Evolutionary conservation across 2,329 filamentous ascomycete genomes (phyloP).

Genomic region (Pyricularia pennisetigena): DNA sequence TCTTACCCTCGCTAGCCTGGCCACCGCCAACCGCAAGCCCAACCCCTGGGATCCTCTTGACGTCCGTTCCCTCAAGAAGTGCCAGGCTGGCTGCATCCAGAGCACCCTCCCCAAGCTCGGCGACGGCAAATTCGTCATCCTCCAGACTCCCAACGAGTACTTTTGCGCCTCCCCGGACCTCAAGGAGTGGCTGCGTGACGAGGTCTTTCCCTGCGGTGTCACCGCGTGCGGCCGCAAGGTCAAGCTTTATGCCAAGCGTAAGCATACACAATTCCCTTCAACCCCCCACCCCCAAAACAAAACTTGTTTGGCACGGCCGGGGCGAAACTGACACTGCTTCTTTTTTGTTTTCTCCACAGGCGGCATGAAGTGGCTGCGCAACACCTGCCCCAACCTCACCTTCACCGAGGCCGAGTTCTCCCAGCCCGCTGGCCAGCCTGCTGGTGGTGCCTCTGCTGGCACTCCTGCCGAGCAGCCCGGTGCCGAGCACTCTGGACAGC

Average conservation of each 20-base stretch:
- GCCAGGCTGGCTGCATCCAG: background rate
- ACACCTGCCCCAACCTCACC: background rate
- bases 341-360: background rate
- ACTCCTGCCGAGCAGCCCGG: too few species aligned
- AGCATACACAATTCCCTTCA: background rate
- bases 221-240: background rate
- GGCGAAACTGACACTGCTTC: background rate
- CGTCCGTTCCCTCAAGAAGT: background rate
- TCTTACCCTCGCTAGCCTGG: background rate
- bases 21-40: background rate
- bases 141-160: background rate
- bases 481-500: background rate
- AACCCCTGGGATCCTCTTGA: background rate
- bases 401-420: background rate
- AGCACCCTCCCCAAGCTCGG: background rate
- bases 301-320: background rate
- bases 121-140: background rate
- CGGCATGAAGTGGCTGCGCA: background rate
- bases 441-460: background rate
- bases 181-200: background rate
- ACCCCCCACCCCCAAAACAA: too few species aligned
- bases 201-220: background rate
- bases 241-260: background rate
- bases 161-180: background rate
- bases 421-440: background rate